These are phyloP conservation scores for Thelonectria blattea DNA, from an alignment of 2,329 filamentous ascomycete genomes.

Conservation along the genomic window DNA sequence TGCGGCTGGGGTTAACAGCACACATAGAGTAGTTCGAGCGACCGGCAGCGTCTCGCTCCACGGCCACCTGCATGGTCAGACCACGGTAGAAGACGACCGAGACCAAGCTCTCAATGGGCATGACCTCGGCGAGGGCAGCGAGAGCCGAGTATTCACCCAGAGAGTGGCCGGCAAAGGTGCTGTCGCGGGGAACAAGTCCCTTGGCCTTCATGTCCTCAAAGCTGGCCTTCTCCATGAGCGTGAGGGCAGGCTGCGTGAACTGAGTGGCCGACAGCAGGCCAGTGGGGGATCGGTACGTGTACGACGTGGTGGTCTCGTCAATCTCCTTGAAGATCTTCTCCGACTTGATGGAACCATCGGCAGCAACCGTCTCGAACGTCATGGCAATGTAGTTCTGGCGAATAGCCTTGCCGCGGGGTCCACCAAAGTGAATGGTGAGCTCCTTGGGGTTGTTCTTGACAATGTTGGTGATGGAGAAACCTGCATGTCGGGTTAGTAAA, in stretches of 20 bases:
- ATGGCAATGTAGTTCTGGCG: slow-evolving; percentile 99
- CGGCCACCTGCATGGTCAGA: slow-evolving; percentile 98
- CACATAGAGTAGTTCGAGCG: slow-evolving; percentile 99
- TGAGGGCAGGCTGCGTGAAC: slow-evolving; percentile 96
- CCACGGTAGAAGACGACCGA: slow-evolving; percentile 99
- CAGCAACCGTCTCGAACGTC: slow-evolving; percentile 97
- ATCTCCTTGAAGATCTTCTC: slow-evolving; percentile 99
- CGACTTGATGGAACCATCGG: slow-evolving; percentile 92
- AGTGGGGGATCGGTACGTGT: slow-evolving; percentile 95
- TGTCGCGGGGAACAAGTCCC: slow-evolving; percentile 93
- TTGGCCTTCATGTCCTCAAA: slow-evolving; percentile 99
- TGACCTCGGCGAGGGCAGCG: slow-evolving; percentile 94
- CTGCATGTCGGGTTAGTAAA: slow-evolving; percentile 47
- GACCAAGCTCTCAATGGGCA: slow-evolving; percentile 98
- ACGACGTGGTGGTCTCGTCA: slow-evolving; percentile 87
- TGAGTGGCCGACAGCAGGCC: slow-evolving; percentile 96
- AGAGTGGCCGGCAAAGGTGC: slow-evolving; percentile 97
- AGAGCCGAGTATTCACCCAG: slow-evolving; percentile 98
- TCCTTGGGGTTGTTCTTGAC: slow-evolving; percentile 99
- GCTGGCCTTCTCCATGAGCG: slow-evolving; percentile 98
- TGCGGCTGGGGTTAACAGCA: slow-evolving; percentile 96
- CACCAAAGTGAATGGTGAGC: slow-evolving; percentile 97
- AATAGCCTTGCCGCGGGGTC: slow-evolving; percentile 94
- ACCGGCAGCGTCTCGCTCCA: slow-evolving; percentile 90
- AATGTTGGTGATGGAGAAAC: slow-evolving; percentile 97